Base-by-base conservation (phyloP, 129 eudicot species). In the Logfia minima region DNA sequence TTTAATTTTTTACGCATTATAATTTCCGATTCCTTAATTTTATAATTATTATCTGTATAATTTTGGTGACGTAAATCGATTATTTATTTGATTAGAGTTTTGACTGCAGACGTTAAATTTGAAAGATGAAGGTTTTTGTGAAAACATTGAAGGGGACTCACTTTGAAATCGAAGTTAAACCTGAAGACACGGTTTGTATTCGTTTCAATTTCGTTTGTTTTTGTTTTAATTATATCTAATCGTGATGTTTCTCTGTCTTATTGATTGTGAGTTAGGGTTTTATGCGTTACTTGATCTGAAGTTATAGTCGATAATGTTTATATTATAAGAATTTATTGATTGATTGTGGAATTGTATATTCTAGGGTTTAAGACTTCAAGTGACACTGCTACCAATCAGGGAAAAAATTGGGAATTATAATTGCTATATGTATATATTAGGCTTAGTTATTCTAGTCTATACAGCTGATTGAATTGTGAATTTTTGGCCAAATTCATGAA, bases 101-200 rank as follows among this genome's bases (percentile, higher is more conserved):
- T 67, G 67, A 86, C 59, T 75, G 81, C 69, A 74, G 75, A 66
- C 63, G 56, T 23, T 45, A 75, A 37, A 74, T 74, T 18, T 56
- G 78, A 58, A 82, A 68, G 78, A 92, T 92, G 97, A 92, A 92
- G 97, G 83, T 92, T 68, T 84, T 82, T 73, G 92, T 92, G 59
- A 92, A 92, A 82, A 89, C 92, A 35, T 86, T 92, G 85, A 92
- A 92, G 75, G 97, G 96, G 11, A 80, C 86, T 72, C 86, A 87
- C 75, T 92, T 92, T 71, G 95, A 89, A 76, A 83, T 92, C 83
- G 87, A 87, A 84, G 97, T 89, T 61, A 81, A 89, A 67, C 91
- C 96, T 37, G 80, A 89, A 63, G 89, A 92, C 21, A 80, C 89
- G 90, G 97, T 89, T 43, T 72, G 88, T 61, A 6, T 8, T 56